A percentile compares a stretch with the other conserved stretches of the same genome.
These are phyloP conservation scores for Blastobotrys indianensis DNA, from an alignment of 1,139 yeast genomes.

Conservation along the genomic window DNA sequence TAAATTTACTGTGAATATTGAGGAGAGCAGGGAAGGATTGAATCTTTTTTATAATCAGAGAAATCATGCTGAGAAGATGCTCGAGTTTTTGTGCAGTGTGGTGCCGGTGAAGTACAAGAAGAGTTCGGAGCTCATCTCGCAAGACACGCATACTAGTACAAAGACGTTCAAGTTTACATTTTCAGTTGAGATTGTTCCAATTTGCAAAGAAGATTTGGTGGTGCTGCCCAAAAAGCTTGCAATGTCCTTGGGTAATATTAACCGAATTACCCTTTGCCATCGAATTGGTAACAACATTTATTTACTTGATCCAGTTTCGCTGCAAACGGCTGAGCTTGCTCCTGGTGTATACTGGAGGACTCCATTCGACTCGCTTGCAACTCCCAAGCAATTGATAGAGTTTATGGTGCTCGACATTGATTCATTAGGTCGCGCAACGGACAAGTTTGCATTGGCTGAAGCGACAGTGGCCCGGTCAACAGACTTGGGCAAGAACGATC, in stretches of 20 bases:
- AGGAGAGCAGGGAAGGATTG: slow-evolving; percentile 88
- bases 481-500: slow-evolving; percentile 82
- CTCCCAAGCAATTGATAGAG: slow-evolving; percentile 71
- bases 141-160: slow-evolving; percentile 85
- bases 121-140: slow-evolving; percentile 86
- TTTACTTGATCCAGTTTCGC: slow-evolving; percentile 71
- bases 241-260: slow-evolving; percentile 69
- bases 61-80: slow-evolving; percentile 89
- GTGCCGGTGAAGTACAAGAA: slow-evolving; percentile 77
- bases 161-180: slow-evolving; percentile 84
- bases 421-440: slow-evolving; percentile 75
- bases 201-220: slow-evolving; percentile 94
- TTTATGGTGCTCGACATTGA: slow-evolving; percentile 91
- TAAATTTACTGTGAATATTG: slow-evolving; percentile 84
- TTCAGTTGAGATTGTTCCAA: slow-evolving; percentile 91
- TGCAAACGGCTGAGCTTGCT: slow-evolving; percentile 70
- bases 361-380: slow-evolving; percentile 73
- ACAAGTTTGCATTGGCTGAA: slow-evolving; percentile 82
- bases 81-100: slow-evolving; percentile 79
- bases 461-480: slow-evolving; percentile 83
- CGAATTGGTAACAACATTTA: slow-evolving; percentile 78
- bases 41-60: slow-evolving; percentile 87
- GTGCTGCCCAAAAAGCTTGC: slow-evolving; percentile 86
- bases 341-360: slow-evolving; percentile 74
- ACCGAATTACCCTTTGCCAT: slow-evolving; percentile 56